These are phyloP conservation scores for Sideroxylon spinosum DNA, from an alignment of 179 eudicot species.

Conservation along the genomic window DNA sequence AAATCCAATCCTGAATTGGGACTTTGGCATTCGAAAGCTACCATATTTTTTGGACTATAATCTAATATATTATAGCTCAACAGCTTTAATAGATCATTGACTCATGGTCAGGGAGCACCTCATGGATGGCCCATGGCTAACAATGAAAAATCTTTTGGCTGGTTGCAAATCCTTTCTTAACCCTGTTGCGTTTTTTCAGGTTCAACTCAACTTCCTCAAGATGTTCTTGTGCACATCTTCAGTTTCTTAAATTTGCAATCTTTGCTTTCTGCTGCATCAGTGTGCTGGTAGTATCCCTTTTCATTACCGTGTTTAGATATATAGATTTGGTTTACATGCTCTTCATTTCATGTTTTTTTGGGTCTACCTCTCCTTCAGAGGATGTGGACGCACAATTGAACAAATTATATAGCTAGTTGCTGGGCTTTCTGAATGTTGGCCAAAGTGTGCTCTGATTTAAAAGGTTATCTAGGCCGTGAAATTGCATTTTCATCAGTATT, in stretches of 20 bases:
- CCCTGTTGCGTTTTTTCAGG: conserved; percentile 33
- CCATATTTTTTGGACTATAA: neutral
- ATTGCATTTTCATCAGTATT: neutral
- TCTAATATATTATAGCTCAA: too few relatives aligned
- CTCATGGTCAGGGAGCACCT: neutral
- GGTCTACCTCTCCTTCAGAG: neutral
- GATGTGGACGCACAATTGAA: neutral
- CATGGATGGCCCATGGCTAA: neutral
- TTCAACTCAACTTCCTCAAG: conserved; percentile 51
- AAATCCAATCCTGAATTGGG: neutral
- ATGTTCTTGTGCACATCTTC: conserved; percentile 70
- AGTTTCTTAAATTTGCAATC: conserved; percentile 72
- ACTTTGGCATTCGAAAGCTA: neutral
- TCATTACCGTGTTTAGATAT: neutral
- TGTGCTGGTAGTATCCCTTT: conserved; percentile 58
- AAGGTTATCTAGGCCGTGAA: neutral
- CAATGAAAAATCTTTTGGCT: neutral
- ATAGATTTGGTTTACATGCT: neutral
- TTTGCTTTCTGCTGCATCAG: conserved; percentile 58
- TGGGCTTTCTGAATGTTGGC: conserved; percentile 1
- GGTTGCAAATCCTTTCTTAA: neutral
- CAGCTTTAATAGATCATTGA: neutral
- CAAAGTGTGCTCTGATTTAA: neutral
- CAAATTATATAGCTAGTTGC: neutral
- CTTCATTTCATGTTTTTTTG: neutral